Base-by-base conservation (phyloP, 139 green algal genomes). In the Pseudopediastrum boryanum region DNA sequence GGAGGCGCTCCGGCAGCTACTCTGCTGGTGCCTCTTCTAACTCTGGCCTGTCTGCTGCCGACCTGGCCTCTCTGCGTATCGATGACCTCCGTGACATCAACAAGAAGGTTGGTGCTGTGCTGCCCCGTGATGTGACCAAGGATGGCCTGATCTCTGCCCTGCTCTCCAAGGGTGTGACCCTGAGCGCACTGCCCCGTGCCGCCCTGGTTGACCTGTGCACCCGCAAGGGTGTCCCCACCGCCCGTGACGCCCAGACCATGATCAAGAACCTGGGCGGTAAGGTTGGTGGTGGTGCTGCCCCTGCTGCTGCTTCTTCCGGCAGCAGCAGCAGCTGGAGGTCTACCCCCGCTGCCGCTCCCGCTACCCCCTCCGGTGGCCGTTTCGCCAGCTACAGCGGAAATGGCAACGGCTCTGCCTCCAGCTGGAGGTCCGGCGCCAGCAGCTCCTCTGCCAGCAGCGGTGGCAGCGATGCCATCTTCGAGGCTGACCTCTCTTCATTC, bases 1-100 rank as follows among this genome's bases (percentile, higher is more conserved):
- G 71, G 71, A 78, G 71, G 71, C 71, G 71, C 54, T 59, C 39
- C 36, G 71, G 71, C 71, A 78, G 71, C 71, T 54, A 78, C 71
- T 69, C 67, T 19, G 71, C 71, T n/a, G 68, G 71, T 27, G 71
- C n/a, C n/a, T n/a, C n/a, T n/a, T n/a, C n/a, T n/a, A n/a, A 54
- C 71, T 69, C 54, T 54, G 68, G 68, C 54, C 52, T 78, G 71
- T 58, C 31, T 44, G 36, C 71, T 3, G 21, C 21, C 43, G 71
- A 78, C 71, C 71, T 78, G 71, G n/a, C 36, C 12, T 3, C 16
- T 39, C 71, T 78, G 71, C 71, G 71, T 54, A 78, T 78, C 31
- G 71, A 78, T 54, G 71, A 78, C 71, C 71, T 78, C 54, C 29
- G 36, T 12, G 71, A 78, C 27, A 38, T 78, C 54, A 54, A 69